phyloP scores from a whole-genome alignment of 352 stramenopile genomes.

The Phytophthora hibernalis region DNA sequence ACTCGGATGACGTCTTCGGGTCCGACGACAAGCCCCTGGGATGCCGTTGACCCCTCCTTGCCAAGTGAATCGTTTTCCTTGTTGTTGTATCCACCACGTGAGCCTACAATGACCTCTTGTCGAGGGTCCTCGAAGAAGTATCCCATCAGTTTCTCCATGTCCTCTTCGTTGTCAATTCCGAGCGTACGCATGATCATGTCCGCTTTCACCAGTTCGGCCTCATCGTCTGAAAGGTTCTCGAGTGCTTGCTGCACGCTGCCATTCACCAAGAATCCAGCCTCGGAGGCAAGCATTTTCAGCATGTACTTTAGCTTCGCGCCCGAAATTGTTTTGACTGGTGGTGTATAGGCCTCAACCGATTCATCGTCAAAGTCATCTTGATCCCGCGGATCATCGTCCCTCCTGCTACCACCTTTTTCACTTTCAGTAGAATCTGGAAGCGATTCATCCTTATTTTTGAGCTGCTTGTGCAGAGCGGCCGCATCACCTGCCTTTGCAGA shows the following conservation, averaged over 20 bases:
- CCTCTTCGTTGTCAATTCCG: slow-evolving; percentile 86
- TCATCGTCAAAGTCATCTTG: slow-evolving; percentile 50
- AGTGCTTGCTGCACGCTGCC: slow-evolving; percentile 79
- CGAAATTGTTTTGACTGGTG: slow-evolving; percentile 69
- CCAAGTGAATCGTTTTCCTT: slow-evolving; percentile 11
- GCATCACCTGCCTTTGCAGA: slow-evolving; percentile 29
- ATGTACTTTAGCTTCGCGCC: slow-evolving; percentile 90
- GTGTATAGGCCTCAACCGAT: slow-evolving; percentile 59
- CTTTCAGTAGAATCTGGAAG: slow-evolving; percentile 21
- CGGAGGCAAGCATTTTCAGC: slow-evolving; percentile 83
- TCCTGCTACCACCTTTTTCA: slow-evolving; percentile 38
- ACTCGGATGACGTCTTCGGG: slow-evolving; percentile 90
- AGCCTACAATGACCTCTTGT: slow-evolving; percentile 56
- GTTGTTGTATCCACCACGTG: slow-evolving; percentile 27
- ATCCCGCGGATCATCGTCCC: slow-evolving; percentile 21
- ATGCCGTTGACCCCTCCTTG: slow-evolving; percentile 18
- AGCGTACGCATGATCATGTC: slow-evolving; percentile 90
- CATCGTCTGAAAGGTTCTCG: slow-evolving; percentile 73
- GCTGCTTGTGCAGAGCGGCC: slow-evolving; percentile 26
- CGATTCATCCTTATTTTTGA: slow-evolving; percentile 22
- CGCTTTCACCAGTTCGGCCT: slow-evolving; percentile 85
- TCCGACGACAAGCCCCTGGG: slow-evolving; percentile 74
- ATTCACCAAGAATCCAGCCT: slow-evolving; percentile 92
- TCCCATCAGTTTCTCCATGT: slow-evolving; percentile 86
- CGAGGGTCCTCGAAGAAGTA: slow-evolving; percentile 80